phyloP scores from a whole-genome alignment of 257 asterid genomes.

The Ehretia macrophylla region DNA sequence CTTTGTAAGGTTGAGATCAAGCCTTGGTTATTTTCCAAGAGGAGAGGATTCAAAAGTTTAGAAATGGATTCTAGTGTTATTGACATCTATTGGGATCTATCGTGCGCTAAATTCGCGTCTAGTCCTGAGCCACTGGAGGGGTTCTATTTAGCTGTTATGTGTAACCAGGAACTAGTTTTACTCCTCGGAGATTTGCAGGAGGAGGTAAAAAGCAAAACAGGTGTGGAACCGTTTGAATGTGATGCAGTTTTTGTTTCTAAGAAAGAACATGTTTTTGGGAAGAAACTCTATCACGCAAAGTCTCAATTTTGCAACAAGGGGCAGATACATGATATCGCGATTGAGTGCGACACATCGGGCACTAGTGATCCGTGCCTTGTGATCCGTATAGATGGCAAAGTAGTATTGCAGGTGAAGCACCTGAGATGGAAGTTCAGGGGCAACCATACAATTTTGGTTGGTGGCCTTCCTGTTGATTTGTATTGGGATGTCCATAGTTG shows the following conservation, averaged over 20 bases:
- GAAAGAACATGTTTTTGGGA: slow-evolving; percentile 58
- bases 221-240: slow-evolving; percentile 16
- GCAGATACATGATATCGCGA: slow-evolving; percentile 38
- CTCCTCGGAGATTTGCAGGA: slow-evolving; percentile 47
- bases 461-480: slow-evolving; percentile 54
- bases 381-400: slow-evolving; percentile 44
- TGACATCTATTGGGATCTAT: slow-evolving; percentile 60
- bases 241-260: slow-evolving; percentile 42
- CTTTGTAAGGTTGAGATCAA: slow-evolving; percentile 58
- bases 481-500: slow-evolving; percentile 79
- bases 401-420: slow-evolving; percentile 40
- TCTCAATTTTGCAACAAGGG: slow-evolving; percentile 54
- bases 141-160: slow-evolving; percentile 44
- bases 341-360: slow-evolving; percentile 44
- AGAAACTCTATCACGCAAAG: slow-evolving; percentile 37
- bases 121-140: slow-evolving; percentile 64
- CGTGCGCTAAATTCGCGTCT: slow-evolving; percentile 61
- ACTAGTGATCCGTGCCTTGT: slow-evolving; percentile 33
- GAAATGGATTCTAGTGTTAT: slow-evolving; percentile 25
- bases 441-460: slow-evolving; percentile 52
- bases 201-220: slow-evolving; percentile 38
- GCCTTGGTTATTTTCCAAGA: slow-evolving; percentile 64
- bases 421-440: slow-evolving; percentile 75
- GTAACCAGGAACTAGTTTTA: slow-evolving; percentile 42
- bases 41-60: slow-evolving; percentile 45